phyloP scores from a whole-genome alignment of 2,329 filamentous ascomycete species.

The Penicillium glabrum region DNA sequence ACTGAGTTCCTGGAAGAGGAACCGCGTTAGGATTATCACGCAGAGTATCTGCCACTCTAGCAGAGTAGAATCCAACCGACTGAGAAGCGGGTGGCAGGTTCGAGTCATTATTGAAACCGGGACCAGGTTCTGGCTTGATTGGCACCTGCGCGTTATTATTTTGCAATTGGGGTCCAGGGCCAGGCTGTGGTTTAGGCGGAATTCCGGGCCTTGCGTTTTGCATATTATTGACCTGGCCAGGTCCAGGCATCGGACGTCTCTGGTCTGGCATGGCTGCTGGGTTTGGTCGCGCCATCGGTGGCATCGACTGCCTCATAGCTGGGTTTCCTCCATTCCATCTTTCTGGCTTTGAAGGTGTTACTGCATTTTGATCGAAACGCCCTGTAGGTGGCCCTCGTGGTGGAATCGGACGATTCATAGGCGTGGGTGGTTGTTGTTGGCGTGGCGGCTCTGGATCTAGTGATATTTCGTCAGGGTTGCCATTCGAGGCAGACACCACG shows the following conservation, averaged over 20 bases:
- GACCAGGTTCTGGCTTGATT: conserved; percentile 26
- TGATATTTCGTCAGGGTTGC: conserved; percentile 74
- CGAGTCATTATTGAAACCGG: conserved; percentile 22
- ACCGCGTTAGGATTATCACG: conserved; percentile 51
- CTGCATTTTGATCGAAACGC: conserved; percentile 24
- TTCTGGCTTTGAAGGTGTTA: conserved; percentile 43
- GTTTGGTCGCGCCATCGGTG: conserved; percentile 24
- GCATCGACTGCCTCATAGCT: conserved; percentile 21
- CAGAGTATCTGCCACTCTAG: conserved; percentile 61
- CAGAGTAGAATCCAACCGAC: conserved; percentile 65
- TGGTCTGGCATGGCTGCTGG: conserved; percentile 18
- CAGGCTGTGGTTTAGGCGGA: conserved; percentile 17
- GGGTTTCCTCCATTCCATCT: conserved; percentile 26
- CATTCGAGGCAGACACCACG: conserved; percentile 61
- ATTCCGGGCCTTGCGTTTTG: conserved; percentile 17
- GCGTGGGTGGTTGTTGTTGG: conserved; percentile 26
- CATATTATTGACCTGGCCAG: conserved; percentile 19
- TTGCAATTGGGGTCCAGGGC: conserved; percentile 6
- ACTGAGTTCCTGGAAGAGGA: conserved; percentile 52
- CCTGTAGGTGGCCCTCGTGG: conserved; percentile 22
- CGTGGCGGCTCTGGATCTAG: conserved; percentile 44
- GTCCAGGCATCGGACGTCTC: conserved; percentile 17
- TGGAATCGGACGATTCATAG: conserved; percentile 21
- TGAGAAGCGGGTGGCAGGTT: conserved; percentile 28
- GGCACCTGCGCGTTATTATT: conserved; percentile 18